Base-by-base conservation (phyloP, 2,329 filamentous ascomycete species). In the Monilinia fructicola region DNA sequence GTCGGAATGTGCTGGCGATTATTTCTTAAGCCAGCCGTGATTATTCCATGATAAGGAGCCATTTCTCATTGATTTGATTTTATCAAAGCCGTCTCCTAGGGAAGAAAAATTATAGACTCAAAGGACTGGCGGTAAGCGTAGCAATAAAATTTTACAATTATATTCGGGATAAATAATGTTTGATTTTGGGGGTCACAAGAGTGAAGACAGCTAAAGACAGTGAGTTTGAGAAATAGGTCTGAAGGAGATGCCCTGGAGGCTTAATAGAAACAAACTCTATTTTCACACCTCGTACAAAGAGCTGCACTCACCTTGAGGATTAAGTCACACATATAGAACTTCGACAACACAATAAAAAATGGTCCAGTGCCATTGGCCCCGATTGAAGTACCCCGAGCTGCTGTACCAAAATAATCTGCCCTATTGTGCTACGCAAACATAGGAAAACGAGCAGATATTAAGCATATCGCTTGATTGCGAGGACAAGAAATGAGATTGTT, bases 21-120 rank as follows among this genome's bases (percentile, higher is more conserved):
- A 28, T 52, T 50, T 35, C 46, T 38, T 26, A 66, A 60, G 7
- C 55, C 64, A 21, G 64, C 64, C 28, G 64, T 61, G 9, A 66
- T 61, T 16, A 66, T 42, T 46, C 64, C 64, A 61, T 66, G 55
- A 26, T 66, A 66, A 12, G 64, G 64, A 44, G 64, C 55, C 64
- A 66, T 66, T 42, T 52, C 18, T 42, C 54, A 59, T 65, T 65
- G 44, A 14, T 35, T 59, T 40, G 28, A 40, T 50, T 61, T 14
- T 48, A n/a, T 0, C 1, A 38, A 40, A n/a, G 7, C 6, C 23
- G 14, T 7, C 38, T 60, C 11, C 21, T 31, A 4, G 16, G 50
- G 38, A 31, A 38, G 28, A n/a, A n/a, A 18, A 21, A 26, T 21
- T 9, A 38, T 16, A 21, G 6, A 12, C 18, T 50, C 31, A 11